Conservation (phyloP, 2,329 filamentous ascomycete species). For the Rhynchosporium secalis region DNA sequence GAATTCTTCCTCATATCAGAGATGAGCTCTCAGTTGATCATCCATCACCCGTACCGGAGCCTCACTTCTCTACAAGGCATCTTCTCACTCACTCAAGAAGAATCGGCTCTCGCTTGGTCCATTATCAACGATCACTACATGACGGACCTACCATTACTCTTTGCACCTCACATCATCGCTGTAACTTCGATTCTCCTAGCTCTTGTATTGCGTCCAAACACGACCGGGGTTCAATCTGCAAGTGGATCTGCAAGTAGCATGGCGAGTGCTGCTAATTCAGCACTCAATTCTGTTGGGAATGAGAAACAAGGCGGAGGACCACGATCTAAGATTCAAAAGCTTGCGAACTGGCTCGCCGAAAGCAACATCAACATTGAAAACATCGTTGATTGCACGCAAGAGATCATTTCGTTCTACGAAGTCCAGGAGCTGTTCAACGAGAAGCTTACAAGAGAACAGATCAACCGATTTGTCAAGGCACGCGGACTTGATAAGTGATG, state of each 20-base stretch:
- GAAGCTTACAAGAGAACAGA: slow-evolving; percentile 41
- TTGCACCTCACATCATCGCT: slow-evolving; percentile 68
- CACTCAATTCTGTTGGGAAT: slow-evolving; percentile 34
- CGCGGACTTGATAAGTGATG: slow-evolving; percentile 40
- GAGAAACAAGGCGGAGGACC: slow-evolving; percentile 29
- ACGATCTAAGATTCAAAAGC: slow-evolving; percentile 47
- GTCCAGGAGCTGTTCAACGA: slow-evolving; percentile 42
- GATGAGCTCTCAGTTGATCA: slow-evolving; percentile 71
- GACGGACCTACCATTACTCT: slow-evolving; percentile 67
- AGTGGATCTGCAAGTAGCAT: slow-evolving; percentile 41
- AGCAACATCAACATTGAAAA: slow-evolving; percentile 68
- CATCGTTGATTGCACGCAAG: slow-evolving; percentile 69
- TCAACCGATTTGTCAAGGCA: slow-evolving; percentile 42
- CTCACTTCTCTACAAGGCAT: slow-evolving; percentile 61
- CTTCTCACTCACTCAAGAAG: slow-evolving; percentile 62
- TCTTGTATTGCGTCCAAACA: slow-evolving; percentile 64
- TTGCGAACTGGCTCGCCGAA: slow-evolving; percentile 69
- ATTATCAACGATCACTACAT: slow-evolving; percentile 75
- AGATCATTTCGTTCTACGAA: slow-evolving; percentile 71
- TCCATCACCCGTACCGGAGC: slow-evolving; percentile 72
- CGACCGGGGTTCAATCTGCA: slow-evolving; percentile 45
- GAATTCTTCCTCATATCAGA: slow-evolving; percentile 74
- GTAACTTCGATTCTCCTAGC: slow-evolving; percentile 69
- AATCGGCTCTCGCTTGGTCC: slow-evolving; percentile 64
- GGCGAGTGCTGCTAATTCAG: slow-evolving; percentile 39